A percentile compares a stretch with the other conserved stretches of the same genome.
Conservation (phyloP, 257 asterid species). For the Galeopsis tetrahit region DNA sequence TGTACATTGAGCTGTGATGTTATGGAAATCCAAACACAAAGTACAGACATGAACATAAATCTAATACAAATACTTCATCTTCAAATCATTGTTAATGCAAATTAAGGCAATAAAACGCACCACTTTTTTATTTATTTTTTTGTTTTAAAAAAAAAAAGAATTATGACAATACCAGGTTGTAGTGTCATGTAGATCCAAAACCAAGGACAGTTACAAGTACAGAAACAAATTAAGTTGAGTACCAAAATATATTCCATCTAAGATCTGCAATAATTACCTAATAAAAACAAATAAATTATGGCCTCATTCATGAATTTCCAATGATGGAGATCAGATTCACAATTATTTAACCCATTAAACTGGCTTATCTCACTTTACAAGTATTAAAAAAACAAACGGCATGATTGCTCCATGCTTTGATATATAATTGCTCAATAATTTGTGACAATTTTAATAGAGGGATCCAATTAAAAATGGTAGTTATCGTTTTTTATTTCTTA, state of each 20-base stretch:
- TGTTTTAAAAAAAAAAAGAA: not conserved
- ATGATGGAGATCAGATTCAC: constrained; percentile 32
- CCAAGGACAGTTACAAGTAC: constrained; percentile 48
- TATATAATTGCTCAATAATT: constrained; percentile 38
- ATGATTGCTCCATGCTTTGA: constrained; percentile 29
- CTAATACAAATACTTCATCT: constrained; percentile 25
- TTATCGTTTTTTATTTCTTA: too few relatives aligned
- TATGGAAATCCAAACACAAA: constrained; percentile 38
- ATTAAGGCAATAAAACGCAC: constrained; percentile 33
- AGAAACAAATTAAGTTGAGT: constrained; percentile 29
- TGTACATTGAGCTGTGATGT: constrained; percentile 40
- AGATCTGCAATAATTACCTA: constrained; percentile 46
- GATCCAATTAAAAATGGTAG: too few relatives aligned
- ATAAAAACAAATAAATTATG: constrained; percentile 5
- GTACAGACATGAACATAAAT: constrained; percentile 36
- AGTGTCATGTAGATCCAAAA: constrained; percentile 52
- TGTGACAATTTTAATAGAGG: too few relatives aligned
- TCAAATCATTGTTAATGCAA: constrained; percentile 13
- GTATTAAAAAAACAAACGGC: constrained; percentile 12
- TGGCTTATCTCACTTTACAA: constrained; percentile 4
- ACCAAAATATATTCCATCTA: constrained; percentile 45
- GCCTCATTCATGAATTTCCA: constrained; percentile 54
- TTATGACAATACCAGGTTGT: constrained; percentile 39
- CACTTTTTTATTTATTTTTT: not conserved
- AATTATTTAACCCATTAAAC: constrained; percentile 8